Evolutionary conservation across 306 rosid genomes (phyloP).

Genomic region (Medicago truncatula): DNA sequence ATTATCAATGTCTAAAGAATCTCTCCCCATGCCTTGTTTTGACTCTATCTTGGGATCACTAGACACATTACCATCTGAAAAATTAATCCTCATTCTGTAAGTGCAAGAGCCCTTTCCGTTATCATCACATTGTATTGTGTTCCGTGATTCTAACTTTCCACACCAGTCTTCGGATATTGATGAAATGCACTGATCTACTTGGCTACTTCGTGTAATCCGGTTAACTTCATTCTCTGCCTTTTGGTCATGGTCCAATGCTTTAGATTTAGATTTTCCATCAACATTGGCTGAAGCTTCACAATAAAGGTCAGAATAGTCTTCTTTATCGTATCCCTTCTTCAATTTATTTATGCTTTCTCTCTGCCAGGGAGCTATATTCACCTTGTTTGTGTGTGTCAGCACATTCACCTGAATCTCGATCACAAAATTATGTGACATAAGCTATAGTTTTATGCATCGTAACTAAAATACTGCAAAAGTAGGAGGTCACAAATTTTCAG

Average conservation of each 20-base stretch:
- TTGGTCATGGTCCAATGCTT: slow-evolving; percentile 27
- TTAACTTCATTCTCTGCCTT: slow-evolving; percentile 27
- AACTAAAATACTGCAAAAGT: slow-evolving; percentile 12
- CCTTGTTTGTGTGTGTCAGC: slow-evolving; percentile 51
- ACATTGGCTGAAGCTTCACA: slow-evolving; percentile 35
- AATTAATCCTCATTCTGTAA: slow-evolving; percentile 24
- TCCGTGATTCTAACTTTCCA: slow-evolving; percentile 36
- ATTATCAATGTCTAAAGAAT: slow-evolving; percentile 45
- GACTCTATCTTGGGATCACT: slow-evolving; percentile 44
- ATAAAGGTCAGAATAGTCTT: slow-evolving; percentile 53
- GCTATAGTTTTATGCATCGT: slow-evolving; percentile 22
- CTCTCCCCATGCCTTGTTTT: slow-evolving; percentile 34
- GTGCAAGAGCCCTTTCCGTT: slow-evolving; percentile 14
- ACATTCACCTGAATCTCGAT: slow-evolving; percentile 48
- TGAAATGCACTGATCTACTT: slow-evolving; percentile 41
- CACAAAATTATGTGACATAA: slow-evolving; percentile 32
- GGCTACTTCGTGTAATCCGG: slow-evolving; percentile 30
- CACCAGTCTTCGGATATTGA: slow-evolving; percentile 22
- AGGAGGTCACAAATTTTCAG: slow-evolving; percentile 2
- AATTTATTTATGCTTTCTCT: slow-evolving; percentile 38
- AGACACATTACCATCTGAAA: slow-evolving; percentile 34
- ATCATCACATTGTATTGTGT: slow-evolving; percentile 26
- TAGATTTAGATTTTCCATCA: slow-evolving; percentile 23
- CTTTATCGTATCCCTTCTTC: slow-evolving; percentile 48
- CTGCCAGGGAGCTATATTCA: slow-evolving; percentile 60